A percentile compares a stretch with the other conserved stretches of the same genome.
Evolutionary conservation across 768 basidiomycete species (phyloP).

Genomic region (Cystoderma amianthinum): DNA sequence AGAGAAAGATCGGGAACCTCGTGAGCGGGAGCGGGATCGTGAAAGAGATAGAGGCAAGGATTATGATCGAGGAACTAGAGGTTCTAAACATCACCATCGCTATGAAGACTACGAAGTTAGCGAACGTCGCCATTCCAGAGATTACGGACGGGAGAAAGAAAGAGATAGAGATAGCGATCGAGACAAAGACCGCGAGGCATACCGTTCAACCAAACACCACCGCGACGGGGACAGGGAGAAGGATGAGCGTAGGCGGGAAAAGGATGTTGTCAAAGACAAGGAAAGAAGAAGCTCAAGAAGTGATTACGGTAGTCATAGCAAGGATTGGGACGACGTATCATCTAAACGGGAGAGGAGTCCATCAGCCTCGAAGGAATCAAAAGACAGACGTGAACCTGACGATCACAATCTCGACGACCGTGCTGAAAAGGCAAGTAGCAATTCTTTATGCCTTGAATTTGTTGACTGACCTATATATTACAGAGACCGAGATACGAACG

Average conservation of each 20-base stretch:
- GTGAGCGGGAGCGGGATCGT: constrained; percentile 28
- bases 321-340: constrained; percentile 45
- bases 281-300: constrained; percentile 21
- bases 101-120: constrained; percentile 42
- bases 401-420: constrained; percentile 48
- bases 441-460: background rate
- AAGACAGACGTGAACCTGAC: constrained; percentile 49
- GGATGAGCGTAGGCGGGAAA: constrained; percentile 48
- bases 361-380: constrained; percentile 30
- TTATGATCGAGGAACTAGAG: constrained; percentile 27
- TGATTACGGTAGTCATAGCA: constrained; percentile 26
- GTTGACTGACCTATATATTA: too few relatives aligned
- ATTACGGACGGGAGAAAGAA: constrained; percentile 32
- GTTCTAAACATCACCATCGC: constrained; percentile 38
- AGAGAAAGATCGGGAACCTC: constrained; percentile 26
- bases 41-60: constrained; percentile 26
- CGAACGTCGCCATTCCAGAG: constrained; percentile 32
- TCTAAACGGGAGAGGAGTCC: constrained; percentile 23
- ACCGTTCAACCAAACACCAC: constrained; percentile 40
- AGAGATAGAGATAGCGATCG: constrained; percentile 25
- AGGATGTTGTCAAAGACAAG: constrained; percentile 35
- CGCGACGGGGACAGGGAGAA: constrained; percentile 31
- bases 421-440: constrained; percentile 53
- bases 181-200: constrained; percentile 32
- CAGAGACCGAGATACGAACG: constrained; percentile 51